Evolutionary conservation across 2,329 filamentous ascomycete species (phyloP), one percentile per base, ranked within the genome.

Genomic region (Rhynchosporium secalis): DNA sequence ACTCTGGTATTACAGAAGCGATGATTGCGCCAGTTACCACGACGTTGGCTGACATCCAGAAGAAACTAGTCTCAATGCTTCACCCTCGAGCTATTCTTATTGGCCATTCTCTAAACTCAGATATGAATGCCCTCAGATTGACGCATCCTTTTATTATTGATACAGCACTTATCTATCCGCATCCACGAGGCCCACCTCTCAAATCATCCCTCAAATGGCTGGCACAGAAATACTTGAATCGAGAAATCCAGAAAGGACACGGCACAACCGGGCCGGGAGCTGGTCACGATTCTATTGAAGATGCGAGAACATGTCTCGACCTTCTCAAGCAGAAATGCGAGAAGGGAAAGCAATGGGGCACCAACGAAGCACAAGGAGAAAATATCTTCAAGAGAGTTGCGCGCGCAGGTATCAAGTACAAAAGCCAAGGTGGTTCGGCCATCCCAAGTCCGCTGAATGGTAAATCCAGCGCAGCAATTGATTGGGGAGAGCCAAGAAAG

Each of bases 321-420:
- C 87, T 99, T 1, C 86, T 98, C 54, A 96, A 95, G 76, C 88
- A 94, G 73, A 99, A 99, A 75, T 97, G 94, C 75, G 93, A 98
- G 75, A 95, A 91, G 76, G 95, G 95, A 46, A 90, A 90, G 67
- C 77, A 81, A 29, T 99, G 93, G 91, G 95, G 92, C 41, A 89
- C 88, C 0, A 86, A 86, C 56, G 92, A 96, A 48, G 83, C 86
- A 1, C 87, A 87, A 51, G 88, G 87, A 46, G 95, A 99, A 77
- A 94, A 92, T 69, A 86, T 99, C 56, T 99, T 98, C 80, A 90
- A 88, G 69, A 86, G 94, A 9, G 81, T 99, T 3, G 84, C 82
- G 3, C 82, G 87, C 49, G 80, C 86, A 15, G 86, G 86, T 52
- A 84, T 82, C 12, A 78, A 80, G 12, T 88, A 88, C 73, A 85